Evolutionary conservation across 2,329 filamentous ascomycete species (phyloP).

Genomic region (Aspergillus brasiliensis): DNA sequence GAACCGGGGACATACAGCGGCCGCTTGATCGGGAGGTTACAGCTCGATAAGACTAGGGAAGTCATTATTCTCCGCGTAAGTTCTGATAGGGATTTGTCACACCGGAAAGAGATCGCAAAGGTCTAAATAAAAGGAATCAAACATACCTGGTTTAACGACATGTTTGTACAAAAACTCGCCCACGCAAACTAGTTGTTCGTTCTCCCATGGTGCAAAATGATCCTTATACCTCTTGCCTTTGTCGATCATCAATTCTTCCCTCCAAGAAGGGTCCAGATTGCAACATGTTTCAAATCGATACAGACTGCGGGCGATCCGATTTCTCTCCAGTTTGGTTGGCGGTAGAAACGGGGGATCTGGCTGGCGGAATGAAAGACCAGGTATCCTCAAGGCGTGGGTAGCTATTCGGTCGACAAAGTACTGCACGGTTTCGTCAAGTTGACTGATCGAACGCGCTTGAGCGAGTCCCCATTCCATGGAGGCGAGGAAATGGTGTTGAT

Average conservation of each 20-base stretch:
- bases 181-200: neutral
- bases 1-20: no score
- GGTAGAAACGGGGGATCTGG: neutral
- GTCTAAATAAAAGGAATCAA: no score
- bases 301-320: neutral
- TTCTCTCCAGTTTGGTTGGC: neutral
- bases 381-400: neutral
- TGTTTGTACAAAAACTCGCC: neutral
- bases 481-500: neutral
- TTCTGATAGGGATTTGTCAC: neutral
- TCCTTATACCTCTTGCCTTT: no score
- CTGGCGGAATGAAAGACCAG: neutral
- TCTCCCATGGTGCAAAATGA: constrained; percentile 3
- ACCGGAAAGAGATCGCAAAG: no score
- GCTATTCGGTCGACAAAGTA: neutral
- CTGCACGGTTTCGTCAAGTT: neutral
- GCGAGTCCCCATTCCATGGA: neutral
- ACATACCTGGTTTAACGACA: neutral
- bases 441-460: neutral
- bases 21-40: no score
- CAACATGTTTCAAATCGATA: constrained; percentile 3
- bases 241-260: neutral
- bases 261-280: neutral
- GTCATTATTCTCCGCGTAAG: neutral
- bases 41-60: no score